These are phyloP conservation scores for Lactifluus hygrophoroides DNA, from an alignment of 768 basidiomycete species.

Conservation along the genomic window DNA sequence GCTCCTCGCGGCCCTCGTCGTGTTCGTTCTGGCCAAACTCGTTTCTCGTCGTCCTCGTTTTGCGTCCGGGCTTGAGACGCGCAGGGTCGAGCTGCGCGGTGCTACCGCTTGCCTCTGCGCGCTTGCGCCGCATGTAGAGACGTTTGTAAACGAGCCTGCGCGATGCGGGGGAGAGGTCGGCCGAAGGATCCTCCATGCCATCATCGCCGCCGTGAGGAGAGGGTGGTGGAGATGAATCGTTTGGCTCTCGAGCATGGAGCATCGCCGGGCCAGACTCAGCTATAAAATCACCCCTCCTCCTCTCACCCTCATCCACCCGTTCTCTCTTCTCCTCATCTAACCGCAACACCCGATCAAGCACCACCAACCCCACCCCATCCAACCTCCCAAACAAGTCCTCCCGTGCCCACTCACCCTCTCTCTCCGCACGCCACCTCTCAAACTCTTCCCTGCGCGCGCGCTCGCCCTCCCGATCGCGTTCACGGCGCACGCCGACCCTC, in stretches of 20 bases:
- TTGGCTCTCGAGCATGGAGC: neutral
- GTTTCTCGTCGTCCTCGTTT: conserved; percentile 17
- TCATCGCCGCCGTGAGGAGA: neutral
- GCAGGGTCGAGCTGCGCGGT: conserved; percentile 25
- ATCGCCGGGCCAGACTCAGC: neutral
- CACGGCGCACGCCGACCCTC: neutral
- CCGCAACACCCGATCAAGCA: conserved; percentile 23
- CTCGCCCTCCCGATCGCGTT: conserved; percentile 25
- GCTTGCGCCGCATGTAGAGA: conserved; percentile 64
- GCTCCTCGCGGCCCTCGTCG: conserved; percentile 10
- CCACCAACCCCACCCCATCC: conserved; percentile 29
- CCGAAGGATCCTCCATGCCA: neutral
- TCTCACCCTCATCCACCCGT: conserved; percentile 28
- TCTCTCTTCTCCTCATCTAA: conserved; percentile 22
- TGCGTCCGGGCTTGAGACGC: conserved; percentile 36
- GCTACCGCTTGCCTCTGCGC: conserved; percentile 41
- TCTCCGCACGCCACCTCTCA: neutral
- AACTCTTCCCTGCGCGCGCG: conserved; percentile 1
- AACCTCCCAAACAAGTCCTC: conserved; percentile 30
- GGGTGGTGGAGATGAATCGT: neutral
- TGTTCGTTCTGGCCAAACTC: conserved; percentile 11
- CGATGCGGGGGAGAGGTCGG: conserved; percentile 35
- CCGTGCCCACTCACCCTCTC: conserved; percentile 15
- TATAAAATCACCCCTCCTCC: conserved; percentile 28
- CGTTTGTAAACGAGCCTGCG: conserved; percentile 54